Conservation (phyloP, 2,329 filamentous ascomycete genomes). For the Aspergillus sp. region DNA sequence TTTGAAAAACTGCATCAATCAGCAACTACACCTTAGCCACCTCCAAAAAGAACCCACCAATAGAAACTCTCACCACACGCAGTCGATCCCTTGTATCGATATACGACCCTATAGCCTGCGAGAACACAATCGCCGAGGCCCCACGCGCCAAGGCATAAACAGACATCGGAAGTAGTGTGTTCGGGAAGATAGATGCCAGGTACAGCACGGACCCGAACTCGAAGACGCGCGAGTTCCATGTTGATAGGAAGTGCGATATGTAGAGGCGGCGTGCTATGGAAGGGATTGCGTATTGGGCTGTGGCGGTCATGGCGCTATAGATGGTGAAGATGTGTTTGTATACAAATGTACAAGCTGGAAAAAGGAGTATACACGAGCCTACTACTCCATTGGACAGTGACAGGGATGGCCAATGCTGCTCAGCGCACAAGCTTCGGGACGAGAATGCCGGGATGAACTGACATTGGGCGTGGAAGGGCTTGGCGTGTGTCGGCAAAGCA, state of each 20-base stretch:
- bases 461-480: no score
- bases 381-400: no score
- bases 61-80: conserved; percentile 7
- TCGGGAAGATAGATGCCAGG: conserved; percentile 45
- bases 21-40: background rate
- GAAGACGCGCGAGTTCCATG: conserved; percentile 54
- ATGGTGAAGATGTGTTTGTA: no score
- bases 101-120: conserved; percentile 41
- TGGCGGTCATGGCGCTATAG: no score
- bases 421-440: no score
- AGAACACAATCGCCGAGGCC: conserved; percentile 32
- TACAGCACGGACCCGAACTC: conserved; percentile 53
- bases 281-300: background rate
- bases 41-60: conserved; percentile 1
- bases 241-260: conserved; percentile 51
- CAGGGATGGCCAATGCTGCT: no score
- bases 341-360: no score
- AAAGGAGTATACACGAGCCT: no score
- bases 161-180: conserved; percentile 56
- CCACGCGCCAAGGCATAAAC: conserved; percentile 58
- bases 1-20: conserved; percentile 16
- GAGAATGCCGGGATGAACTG: no score
- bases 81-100: conserved; percentile 23
- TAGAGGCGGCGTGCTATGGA: conserved; percentile 37
- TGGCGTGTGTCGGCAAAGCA: no score